phyloP scores from a whole-genome alignment of 495 filamentous ascomycete species.

The Parmelia sp. region DNA sequence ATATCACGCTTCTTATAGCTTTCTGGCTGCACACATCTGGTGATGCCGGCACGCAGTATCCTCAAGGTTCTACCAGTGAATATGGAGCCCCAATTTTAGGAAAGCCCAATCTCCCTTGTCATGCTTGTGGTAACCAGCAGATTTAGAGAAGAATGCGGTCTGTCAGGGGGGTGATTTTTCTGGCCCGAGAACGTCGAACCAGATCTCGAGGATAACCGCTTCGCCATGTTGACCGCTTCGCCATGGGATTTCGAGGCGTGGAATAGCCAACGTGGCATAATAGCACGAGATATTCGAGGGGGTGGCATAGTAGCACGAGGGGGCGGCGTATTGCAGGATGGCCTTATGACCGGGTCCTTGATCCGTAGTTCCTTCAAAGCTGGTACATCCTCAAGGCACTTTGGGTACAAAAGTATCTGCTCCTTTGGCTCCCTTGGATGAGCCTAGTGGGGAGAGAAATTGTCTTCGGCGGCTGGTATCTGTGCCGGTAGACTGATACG shows the following conservation, averaged over 20 bases:
- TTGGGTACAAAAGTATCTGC: background rate
- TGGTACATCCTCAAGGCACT: background rate
- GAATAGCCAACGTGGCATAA: background rate
- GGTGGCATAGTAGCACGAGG: background rate
- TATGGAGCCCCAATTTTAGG: background rate
- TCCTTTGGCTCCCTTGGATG: background rate
- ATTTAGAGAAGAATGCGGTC: background rate
- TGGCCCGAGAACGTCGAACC: background rate
- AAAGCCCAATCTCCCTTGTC: background rate
- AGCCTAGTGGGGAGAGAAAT: background rate
- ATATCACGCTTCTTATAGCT: slow-evolving; percentile 6
- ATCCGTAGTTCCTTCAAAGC: background rate
- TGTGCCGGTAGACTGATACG: background rate
- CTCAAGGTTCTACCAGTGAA: background rate
- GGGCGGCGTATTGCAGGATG: background rate
- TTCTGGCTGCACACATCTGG: background rate
- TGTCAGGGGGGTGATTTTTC: background rate
- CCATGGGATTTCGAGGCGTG: background rate
- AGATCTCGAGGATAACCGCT: background rate
- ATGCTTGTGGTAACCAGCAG: background rate
- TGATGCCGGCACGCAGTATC: slow-evolving; percentile 7
- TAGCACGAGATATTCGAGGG: background rate
- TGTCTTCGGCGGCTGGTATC: background rate
- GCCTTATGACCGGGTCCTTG: background rate
- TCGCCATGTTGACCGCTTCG: background rate